Evolutionary conservation across 306 rosid genomes (phyloP).

Genomic region (Fagus crenata): DNA sequence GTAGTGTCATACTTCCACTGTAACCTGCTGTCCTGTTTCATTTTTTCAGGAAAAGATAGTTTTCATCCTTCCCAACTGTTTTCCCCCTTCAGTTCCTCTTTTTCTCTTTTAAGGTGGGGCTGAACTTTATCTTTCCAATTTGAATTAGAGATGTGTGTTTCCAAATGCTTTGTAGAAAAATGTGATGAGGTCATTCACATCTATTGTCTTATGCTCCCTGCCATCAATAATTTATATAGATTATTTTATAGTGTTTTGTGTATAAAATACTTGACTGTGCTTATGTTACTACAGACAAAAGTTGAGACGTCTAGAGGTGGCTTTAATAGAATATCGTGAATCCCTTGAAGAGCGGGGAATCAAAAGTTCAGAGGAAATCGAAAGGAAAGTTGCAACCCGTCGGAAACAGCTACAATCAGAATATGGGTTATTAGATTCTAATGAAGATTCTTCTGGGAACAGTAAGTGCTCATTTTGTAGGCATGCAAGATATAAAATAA

Average conservation of each 20-base stretch:
- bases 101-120: neutral
- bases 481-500: neutral
- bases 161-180: neutral
- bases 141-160: neutral
- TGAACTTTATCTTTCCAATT: neutral
- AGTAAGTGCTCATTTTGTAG: slow-evolving; percentile 55
- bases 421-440: slow-evolving; percentile 72
- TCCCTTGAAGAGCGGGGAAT: slow-evolving; percentile 90
- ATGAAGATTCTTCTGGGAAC: slow-evolving; percentile 63
- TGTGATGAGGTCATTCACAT: slow-evolving; percentile 3
- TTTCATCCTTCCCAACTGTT: neutral
- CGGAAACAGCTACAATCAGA: slow-evolving; percentile 72
- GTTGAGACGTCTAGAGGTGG: slow-evolving; percentile 88
- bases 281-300: slow-evolving; percentile 67
- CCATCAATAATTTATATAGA: neutral
- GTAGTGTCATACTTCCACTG: slow-evolving; percentile 38
- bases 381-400: slow-evolving; percentile 60
- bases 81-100: neutral
- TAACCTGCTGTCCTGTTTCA: slow-evolving; percentile 23
- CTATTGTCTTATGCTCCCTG: slow-evolving; percentile 22
- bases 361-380: slow-evolving; percentile 76
- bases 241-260: slow-evolving; percentile 4
- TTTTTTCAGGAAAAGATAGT: slow-evolving; percentile 1
- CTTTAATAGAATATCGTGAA: slow-evolving; percentile 92
- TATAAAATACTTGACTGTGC: slow-evolving; percentile 7